Evolutionary conservation across 2,329 filamentous ascomycete species (phyloP).

Genomic region (Microthyrium microscopicum): DNA sequence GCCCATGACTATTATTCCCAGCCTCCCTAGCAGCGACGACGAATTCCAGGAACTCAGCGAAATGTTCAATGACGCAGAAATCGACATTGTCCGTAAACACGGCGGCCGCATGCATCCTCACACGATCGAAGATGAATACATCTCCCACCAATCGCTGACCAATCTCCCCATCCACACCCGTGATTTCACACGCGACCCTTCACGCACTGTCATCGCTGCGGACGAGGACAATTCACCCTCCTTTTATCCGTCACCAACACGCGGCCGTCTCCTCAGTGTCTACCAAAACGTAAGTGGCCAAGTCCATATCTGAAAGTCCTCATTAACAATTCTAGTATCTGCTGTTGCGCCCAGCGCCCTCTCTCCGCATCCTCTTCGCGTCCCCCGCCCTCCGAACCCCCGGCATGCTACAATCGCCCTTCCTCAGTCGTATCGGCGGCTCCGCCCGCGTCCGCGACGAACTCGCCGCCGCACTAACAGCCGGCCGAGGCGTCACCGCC

Average conservation of each 20-base stretch:
- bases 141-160: conserved; percentile 7
- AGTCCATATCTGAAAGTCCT: neutral
- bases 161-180: conserved; percentile 10
- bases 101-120: conserved; percentile 49
- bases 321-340: conserved; percentile 22
- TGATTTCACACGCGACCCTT: conserved; percentile 5
- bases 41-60: conserved; percentile 51
- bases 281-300: conserved; percentile 37
- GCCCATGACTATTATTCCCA: too few species aligned
- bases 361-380: conserved; percentile 32
- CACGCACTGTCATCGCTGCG: neutral
- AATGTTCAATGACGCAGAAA: conserved; percentile 51
- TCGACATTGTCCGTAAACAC: conserved; percentile 44
- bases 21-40: too few species aligned
- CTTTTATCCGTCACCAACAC: conserved; percentile 16
- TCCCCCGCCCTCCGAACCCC: conserved; percentile 33
- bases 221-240: too few species aligned
- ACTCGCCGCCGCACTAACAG: conserved; percentile 42
- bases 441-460: conserved; percentile 35
- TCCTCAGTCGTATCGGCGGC: conserved; percentile 32
- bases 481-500: conserved; percentile 55
- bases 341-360: conserved; percentile 29
- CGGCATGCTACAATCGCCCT: conserved; percentile 31
- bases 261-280: conserved; percentile 31
- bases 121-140: conserved; percentile 24